These are phyloP conservation scores for Candida alai DNA, from an alignment of 805 yeast species.

Conservation along the genomic window DNA sequence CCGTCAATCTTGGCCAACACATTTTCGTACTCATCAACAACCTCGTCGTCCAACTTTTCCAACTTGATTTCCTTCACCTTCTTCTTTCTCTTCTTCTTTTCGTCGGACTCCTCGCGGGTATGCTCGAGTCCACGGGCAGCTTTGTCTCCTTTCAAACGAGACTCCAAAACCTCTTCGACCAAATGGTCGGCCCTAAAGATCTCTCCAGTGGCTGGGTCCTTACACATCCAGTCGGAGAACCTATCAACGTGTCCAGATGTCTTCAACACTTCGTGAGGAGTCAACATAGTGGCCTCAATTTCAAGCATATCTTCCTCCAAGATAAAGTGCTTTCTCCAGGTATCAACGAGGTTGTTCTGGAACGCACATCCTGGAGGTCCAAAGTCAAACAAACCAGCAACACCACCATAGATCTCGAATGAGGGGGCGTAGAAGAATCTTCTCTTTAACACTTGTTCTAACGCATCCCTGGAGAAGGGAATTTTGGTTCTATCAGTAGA, in stretches of 20 bases:
- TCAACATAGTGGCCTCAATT: constrained; percentile 96
- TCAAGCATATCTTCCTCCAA: constrained; percentile 98
- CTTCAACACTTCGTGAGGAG: constrained; percentile 96
- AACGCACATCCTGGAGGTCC: constrained; percentile 99
- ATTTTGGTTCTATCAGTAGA: no score
- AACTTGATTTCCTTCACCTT: constrained; percentile 95
- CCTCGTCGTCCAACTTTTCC: constrained; percentile 77
- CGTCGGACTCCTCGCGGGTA: constrained; percentile 53
- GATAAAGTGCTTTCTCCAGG: constrained; percentile 97
- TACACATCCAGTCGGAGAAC: constrained; percentile 99
- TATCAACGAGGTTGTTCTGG: constrained; percentile 91
- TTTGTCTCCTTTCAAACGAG: constrained; percentile 94
- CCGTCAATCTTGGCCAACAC: constrained; percentile 95
- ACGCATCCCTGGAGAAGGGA: constrained; percentile 75
- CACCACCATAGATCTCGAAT: constrained; percentile 97
- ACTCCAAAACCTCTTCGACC: constrained; percentile 95
- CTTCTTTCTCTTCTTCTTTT: constrained; percentile 68
- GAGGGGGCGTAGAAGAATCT: constrained; percentile 98
- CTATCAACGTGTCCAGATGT: constrained; percentile 99
- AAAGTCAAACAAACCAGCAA: constrained; percentile 94
- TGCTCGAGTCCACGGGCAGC: constrained; percentile 83
- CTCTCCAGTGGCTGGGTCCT: constrained; percentile 93
- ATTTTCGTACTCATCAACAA: constrained; percentile 75
- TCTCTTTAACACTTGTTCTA: constrained; percentile 89
- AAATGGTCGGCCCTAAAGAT: constrained; percentile 98